Evolutionary conservation across 768 basidiomycete species (phyloP), one percentile per base, ranked within the genome.

Genomic region (Leccinum longicurvipes): DNA sequence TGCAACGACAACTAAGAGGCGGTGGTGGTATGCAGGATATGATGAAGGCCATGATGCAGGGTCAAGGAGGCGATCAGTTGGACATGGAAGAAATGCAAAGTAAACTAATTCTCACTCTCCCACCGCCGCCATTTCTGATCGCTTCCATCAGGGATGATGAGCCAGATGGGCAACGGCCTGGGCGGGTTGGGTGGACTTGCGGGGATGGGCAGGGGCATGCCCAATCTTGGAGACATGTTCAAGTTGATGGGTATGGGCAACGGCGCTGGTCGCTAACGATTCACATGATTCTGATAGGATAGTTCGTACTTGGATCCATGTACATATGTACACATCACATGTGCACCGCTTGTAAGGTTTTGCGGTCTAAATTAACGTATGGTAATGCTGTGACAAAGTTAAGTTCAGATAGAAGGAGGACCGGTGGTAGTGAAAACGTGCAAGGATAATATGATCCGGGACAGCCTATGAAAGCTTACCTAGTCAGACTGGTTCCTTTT

Each of bases 21-120:
- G 91, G 90, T 9, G 91, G 93, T 21, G 92, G 92, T 45, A 89
- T 97, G 85, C 91, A 94, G 70, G 93, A 96, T 64, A 96, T 96
- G 93, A 93, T 96, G 93, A 91, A 89, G 69, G 87, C 89, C 25
- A 94, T 98, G 91, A 94, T 97, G 90, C 92, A 93, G 64, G 91
- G 93, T 10, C 86, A 91, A 63, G 91, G 90, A 52, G 91, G 91
- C 11, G 94, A 94, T 65, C 85, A 93, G 67, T 77, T 87, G 51
- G 93, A 94, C 66, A 90, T 96, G 89, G 89, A 91, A 57, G 93
- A 96, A 71, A 93, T 95, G 91, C 91, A 93, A 74, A 82, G 92
- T 88, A 73, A 60, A 82, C 73, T 41, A 27, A 47, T 54, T 59
- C 17, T 55, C 42, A 51, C 41, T 27, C 56, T 54, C 42, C 32